A percentile compares a stretch with the other conserved stretches of the same genome.
Evolutionary conservation across 495 filamentous ascomycete genomes (phyloP).

Genomic region (Tuber umbilicatum): DNA sequence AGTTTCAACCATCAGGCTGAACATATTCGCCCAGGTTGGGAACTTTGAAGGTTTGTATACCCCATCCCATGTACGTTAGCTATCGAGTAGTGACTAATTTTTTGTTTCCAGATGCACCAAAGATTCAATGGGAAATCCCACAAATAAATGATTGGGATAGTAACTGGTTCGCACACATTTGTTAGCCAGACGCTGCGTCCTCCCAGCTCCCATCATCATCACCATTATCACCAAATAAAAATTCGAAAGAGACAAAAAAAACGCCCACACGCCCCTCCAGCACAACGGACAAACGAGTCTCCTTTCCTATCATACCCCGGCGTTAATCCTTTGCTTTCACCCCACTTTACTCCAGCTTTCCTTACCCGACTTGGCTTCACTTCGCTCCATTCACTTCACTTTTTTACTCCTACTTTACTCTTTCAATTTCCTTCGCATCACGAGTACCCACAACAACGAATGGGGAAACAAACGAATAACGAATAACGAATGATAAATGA

Average conservation of each 20-base stretch:
- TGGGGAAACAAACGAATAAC: background rate
- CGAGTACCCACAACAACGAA: background rate
- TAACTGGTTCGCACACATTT: constrained; percentile 34
- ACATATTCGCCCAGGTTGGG: constrained; percentile 22
- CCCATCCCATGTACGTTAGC: background rate
- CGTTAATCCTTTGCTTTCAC: background rate
- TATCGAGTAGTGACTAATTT: constrained; percentile 10
- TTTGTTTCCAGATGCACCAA: constrained; percentile 20
- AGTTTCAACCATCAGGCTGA: constrained; percentile 28
- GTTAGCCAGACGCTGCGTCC: constrained; percentile 11
- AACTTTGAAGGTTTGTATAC: constrained; percentile 24
- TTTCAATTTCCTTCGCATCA: background rate
- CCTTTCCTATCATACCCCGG: background rate
- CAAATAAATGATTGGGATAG: constrained; percentile 36
- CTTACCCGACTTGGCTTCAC: background rate
- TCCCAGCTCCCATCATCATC: background rate
- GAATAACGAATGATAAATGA: background rate
- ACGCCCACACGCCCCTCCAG: background rate
- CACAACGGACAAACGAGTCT: constrained; percentile 3
- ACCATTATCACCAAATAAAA: background rate
- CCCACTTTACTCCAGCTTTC: background rate
- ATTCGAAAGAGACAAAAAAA: background rate
- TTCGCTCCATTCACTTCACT: background rate
- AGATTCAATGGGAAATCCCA: constrained; percentile 29
- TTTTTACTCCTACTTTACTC: background rate